Conservation (phyloP, 805 yeast species). For the Teunomyces aglyptinius region DNA sequence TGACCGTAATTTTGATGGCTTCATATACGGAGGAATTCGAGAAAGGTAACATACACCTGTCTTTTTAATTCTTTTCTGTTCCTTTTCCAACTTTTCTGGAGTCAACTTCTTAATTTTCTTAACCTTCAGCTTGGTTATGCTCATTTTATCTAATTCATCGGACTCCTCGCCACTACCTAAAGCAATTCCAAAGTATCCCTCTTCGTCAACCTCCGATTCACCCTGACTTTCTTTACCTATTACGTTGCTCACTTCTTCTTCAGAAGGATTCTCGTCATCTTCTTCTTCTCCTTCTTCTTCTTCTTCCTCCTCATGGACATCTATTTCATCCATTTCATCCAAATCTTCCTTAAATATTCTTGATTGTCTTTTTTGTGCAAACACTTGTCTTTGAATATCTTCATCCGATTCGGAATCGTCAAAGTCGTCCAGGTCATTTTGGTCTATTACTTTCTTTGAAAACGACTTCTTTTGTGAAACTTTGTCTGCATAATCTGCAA, state of each 20-base stretch:
- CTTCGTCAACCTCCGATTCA: conserved; percentile 5
- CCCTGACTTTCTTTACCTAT: conserved; percentile 14
- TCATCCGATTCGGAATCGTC: conserved; percentile 9
- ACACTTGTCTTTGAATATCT: conserved; percentile 2
- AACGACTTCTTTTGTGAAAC: not conserved
- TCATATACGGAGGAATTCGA: conserved; percentile 94
- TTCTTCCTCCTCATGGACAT: conserved; percentile 10
- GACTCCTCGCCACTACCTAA: not conserved
- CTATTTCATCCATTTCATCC: conserved; percentile 9
- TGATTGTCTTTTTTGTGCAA: not conserved
- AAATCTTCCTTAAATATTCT: not conserved
- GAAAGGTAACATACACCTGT: conserved; percentile 95
- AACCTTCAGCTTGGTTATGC: conserved; percentile 14
- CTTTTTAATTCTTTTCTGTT: conserved; percentile 54
- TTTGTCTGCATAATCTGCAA: not conserved
- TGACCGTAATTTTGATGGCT: conserved; percentile 85
- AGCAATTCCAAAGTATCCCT: no score
- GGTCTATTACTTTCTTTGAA: not conserved
- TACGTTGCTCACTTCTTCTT: conserved; percentile 15
- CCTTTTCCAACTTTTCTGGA: conserved; percentile 53
- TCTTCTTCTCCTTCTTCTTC: no score
- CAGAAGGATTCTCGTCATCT: conserved; percentile 10
- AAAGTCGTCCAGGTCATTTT: conserved; percentile 6
- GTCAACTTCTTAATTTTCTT: conserved; percentile 54
- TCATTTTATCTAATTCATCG: conserved; percentile 3